phyloP scores from a whole-genome alignment of 768 basidiomycete genomes.

The Gloeostereum incarnatum region DNA sequence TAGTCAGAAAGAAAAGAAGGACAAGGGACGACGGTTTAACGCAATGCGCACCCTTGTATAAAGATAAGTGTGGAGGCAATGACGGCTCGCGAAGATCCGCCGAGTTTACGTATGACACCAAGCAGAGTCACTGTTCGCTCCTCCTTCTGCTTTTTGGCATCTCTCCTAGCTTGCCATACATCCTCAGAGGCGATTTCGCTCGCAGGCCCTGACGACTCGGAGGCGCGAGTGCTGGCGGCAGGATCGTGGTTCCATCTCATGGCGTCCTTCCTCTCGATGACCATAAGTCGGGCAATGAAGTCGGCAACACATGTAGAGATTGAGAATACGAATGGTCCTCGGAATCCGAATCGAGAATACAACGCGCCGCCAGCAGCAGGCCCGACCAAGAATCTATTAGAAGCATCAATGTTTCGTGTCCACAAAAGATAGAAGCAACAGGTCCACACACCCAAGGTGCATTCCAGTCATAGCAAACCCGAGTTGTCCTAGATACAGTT shows the following conservation, averaged over 20 bases:
- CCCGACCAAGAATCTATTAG: slow-evolving; percentile 37
- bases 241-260: slow-evolving; percentile 26
- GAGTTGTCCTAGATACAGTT: slow-evolving; percentile 38
- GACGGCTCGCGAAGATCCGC: slow-evolving; percentile 43
- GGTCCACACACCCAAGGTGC: slow-evolving; percentile 40
- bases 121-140: no score
- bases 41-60: slow-evolving; percentile 40
- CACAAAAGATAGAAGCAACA: no score
- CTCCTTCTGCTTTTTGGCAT: no score
- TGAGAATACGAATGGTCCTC: slow-evolving; percentile 50
- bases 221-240: no score
- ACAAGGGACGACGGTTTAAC: background rate
- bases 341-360: slow-evolving; percentile 46
- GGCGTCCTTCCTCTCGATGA: slow-evolving; percentile 50
- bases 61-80: slow-evolving; percentile 34
- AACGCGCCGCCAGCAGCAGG: slow-evolving; percentile 50
- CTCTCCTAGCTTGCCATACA: no score
- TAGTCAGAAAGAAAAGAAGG: slow-evolving; percentile 22
- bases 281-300: slow-evolving; percentile 40
- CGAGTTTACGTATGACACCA: no score
- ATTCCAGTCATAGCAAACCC: slow-evolving; percentile 53
- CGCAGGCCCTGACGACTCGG: no score
- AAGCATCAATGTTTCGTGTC: background rate
- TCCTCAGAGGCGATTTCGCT: no score
- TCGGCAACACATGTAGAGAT: slow-evolving; percentile 37